Base-by-base conservation (phyloP, 179 eudicot species). In the Corrigiola litoralis region DNA sequence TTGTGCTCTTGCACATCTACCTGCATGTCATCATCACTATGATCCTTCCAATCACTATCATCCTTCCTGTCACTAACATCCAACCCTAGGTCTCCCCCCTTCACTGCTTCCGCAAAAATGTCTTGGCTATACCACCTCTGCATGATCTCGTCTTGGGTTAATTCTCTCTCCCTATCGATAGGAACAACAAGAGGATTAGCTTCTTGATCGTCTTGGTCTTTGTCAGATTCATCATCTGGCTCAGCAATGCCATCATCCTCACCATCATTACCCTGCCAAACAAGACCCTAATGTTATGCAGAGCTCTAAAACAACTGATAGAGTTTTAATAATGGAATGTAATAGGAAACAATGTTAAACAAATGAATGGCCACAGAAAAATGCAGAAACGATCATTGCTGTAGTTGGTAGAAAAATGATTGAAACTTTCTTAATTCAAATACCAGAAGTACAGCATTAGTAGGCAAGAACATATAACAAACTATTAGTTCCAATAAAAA, bases 171-270 rank as follows among this genome's bases (percentile, higher is more conserved):
- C 58, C 75, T 82, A 7, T 51, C 72, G 14, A 92, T 79, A 0
- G 91, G 84, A 23, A 89, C 82, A 77, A 92, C 63, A 10, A 92
- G 88, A 70, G 98, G 98, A 75, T 92, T 92, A 48, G 82, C 79
- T 67, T 80, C 81, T 52, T 45, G 28, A 3, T 52, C 71, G 28
- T 27, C 65, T 16, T 63, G 68, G 24, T 74, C 81, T 49, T 49
- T 54, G 64, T 80, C 84, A 42, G 84, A 80, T 60, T 77, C 79
- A 32, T 72, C 34, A 34, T 66, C 73, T 8, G 73, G 63, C 25
- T 60, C 68, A 13, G 20, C 56, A n/a, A 65, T 41, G 42, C 64
- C 62, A 25, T 55, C 79, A 66, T 81, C 84, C 53, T 69, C 86
- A 49, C 85, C 86, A 46, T 62, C 84, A 38, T 18, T 62, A 60